Evolutionary conservation across 768 basidiomycete species (phyloP).

Genomic region (Harrya chromipes): DNA sequence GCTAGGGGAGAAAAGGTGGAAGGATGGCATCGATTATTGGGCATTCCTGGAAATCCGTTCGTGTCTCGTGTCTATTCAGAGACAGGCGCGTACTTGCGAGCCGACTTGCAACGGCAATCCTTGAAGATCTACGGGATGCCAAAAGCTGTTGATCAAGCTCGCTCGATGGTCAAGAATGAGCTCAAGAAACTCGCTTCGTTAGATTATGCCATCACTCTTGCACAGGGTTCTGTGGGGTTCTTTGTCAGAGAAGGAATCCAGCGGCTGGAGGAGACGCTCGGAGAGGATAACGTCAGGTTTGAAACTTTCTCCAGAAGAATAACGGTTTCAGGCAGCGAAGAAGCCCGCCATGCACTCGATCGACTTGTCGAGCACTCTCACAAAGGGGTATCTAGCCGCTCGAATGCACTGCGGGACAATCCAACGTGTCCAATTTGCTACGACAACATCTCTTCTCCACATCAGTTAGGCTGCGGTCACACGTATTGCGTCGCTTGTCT

Average conservation of each 20-base stretch:
- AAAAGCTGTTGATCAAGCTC: slow-evolving; percentile 39
- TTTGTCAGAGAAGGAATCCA: slow-evolving; percentile 50
- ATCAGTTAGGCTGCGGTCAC: slow-evolving; percentile 53
- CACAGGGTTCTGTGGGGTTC: slow-evolving; percentile 38
- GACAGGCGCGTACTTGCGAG: slow-evolving; percentile 42
- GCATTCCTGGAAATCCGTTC: slow-evolving; percentile 28
- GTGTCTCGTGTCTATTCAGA: slow-evolving; percentile 31
- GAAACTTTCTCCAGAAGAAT: slow-evolving; percentile 41
- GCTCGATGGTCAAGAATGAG: slow-evolving; percentile 44
- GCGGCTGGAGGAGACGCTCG: slow-evolving; percentile 29
- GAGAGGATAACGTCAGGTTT: slow-evolving; percentile 39
- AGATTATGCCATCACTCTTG: slow-evolving; percentile 28
- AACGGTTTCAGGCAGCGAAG: slow-evolving; percentile 54
- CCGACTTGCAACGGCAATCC: slow-evolving; percentile 42
- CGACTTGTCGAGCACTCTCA: slow-evolving; percentile 43
- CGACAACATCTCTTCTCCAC: slow-evolving; percentile 39
- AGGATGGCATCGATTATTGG: slow-evolving; percentile 51
- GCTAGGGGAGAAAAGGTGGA: slow-evolving; percentile 45
- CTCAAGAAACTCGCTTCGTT: slow-evolving; percentile 46
- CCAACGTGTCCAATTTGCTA: slow-evolving; percentile 50
- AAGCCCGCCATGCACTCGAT: slow-evolving; percentile 46
- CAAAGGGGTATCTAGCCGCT: slow-evolving; percentile 11
- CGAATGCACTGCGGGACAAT: neutral
- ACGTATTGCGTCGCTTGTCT: slow-evolving; percentile 60
- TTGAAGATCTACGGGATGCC: slow-evolving; percentile 48